Conservation (phyloP, 2,329 filamentous ascomycete genomes). For the Trichoderma sp. region DNA sequence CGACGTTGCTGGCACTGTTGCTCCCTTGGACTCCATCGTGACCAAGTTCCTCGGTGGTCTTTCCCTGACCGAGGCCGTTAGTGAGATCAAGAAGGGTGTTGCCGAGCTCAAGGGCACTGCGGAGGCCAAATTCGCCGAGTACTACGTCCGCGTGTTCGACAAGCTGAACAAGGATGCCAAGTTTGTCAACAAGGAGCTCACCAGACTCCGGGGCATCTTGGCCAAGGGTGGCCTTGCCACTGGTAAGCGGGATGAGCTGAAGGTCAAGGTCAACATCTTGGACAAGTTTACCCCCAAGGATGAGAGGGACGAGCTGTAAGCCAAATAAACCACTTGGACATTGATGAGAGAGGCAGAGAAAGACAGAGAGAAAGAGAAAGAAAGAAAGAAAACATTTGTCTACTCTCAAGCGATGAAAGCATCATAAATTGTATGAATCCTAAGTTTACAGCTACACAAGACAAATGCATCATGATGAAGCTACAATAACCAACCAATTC, state of each 20-base stretch:
- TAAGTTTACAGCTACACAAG: not conserved
- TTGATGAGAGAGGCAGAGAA: not conserved
- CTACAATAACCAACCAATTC: not conserved
- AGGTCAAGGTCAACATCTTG: constrained; percentile 84
- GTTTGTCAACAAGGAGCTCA: constrained; percentile 83
- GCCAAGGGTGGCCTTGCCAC: constrained; percentile 83
- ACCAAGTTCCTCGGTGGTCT: constrained; percentile 68
- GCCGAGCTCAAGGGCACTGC: constrained; percentile 62
- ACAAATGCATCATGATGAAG: constrained; percentile 5
- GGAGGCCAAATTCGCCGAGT: constrained; percentile 79
- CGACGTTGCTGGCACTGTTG: constrained; percentile 77
- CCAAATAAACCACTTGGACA: not conserved
- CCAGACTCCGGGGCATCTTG: constrained; percentile 75
- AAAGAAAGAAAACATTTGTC: not conserved
- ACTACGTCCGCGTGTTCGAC: constrained; percentile 89
- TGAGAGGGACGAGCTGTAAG: constrained; percentile 54
- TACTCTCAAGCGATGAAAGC: constrained; percentile 11
- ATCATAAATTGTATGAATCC: constrained; percentile 15
- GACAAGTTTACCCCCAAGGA: constrained; percentile 70
- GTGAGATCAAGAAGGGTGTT: constrained; percentile 72
- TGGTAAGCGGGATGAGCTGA: constrained; percentile 86
- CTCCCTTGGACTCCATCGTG: constrained; percentile 74
- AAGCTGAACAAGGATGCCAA: constrained; percentile 78
- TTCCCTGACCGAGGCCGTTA: constrained; percentile 62
- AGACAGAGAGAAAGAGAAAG: not conserved